Evolutionary conservation across 257 asterid genomes (phyloP).

Genomic region (Solanum chmielewskii): DNA sequence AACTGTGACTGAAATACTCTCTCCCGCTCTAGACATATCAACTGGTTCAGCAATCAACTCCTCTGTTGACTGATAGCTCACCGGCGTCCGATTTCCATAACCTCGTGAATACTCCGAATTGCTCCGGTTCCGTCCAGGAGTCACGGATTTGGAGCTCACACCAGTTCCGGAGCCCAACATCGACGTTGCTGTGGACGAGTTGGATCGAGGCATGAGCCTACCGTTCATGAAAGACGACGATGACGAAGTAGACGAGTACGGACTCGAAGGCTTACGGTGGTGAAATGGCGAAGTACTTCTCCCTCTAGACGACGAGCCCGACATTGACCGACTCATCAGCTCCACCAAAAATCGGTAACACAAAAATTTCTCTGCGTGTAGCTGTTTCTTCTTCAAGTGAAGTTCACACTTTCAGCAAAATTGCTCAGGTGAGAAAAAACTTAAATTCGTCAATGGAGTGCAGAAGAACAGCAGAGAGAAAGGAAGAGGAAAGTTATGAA

Average conservation of each 20-base stretch:
- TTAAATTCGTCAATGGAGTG: not conserved
- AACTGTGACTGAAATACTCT: constrained; percentile 89
- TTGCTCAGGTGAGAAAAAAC: not conserved
- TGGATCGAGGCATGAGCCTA: constrained; percentile 49
- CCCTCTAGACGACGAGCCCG: constrained; percentile 84
- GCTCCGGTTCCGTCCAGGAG: constrained; percentile 32
- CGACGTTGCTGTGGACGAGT: constrained; percentile 58
- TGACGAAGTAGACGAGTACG: constrained; percentile 81
- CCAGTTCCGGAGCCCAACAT: constrained; percentile 32
- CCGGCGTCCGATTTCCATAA: constrained; percentile 36
- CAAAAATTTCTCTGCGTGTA: not conserved
- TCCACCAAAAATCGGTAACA: not conserved
- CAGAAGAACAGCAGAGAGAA: not conserved
- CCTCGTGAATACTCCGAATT: constrained; percentile 30
- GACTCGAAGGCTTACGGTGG: constrained; percentile 59
- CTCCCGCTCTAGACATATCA: constrained; percentile 65
- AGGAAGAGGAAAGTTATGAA: not conserved
- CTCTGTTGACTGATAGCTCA: constrained; percentile 49
- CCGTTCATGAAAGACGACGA: constrained; percentile 77
- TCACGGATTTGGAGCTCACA: constrained; percentile 56
- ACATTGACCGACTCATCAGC: constrained; percentile 32
- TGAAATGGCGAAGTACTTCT: constrained; percentile 75
- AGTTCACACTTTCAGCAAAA: not conserved
- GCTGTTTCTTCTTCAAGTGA: not conserved
- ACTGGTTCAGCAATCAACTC: constrained; percentile 55